phyloP scores from a whole-genome alignment of 257 asterid species.

The Perilla frutescens region DNA sequence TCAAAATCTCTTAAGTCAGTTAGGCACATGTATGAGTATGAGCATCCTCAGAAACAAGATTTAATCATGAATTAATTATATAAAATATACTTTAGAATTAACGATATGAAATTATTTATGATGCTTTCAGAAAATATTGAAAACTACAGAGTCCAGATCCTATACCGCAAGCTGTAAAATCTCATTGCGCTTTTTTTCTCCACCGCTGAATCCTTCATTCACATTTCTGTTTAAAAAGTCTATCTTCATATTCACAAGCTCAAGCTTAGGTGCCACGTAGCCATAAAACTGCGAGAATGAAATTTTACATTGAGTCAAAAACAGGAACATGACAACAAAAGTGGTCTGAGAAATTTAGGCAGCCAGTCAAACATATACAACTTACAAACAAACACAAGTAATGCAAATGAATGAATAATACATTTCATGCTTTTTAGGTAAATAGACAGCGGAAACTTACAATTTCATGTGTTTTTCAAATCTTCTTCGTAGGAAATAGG shows the following conservation, averaged over 20 bases:
- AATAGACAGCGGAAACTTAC: slow-evolving; percentile 6
- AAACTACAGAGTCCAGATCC: slow-evolving; percentile 15
- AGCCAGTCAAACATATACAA: slow-evolving; percentile 15
- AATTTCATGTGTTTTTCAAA: background rate
- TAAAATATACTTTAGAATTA: slow-evolving; percentile 7
- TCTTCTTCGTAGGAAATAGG: background rate
- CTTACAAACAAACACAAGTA: slow-evolving; percentile 9
- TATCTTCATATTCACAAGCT: slow-evolving; percentile 84
- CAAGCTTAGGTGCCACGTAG: slow-evolving; percentile 85
- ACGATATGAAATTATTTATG: slow-evolving; percentile 13
- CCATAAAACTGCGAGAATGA: slow-evolving; percentile 79
- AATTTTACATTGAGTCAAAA: slow-evolving; percentile 25
- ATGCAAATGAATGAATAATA: background rate
- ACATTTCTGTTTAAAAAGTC: slow-evolving; percentile 93
- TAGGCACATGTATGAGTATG: background rate
- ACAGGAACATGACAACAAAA: background rate
- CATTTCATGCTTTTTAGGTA: slow-evolving; percentile 1
- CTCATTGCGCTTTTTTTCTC: slow-evolving; percentile 99
- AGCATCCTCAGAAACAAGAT: background rate
- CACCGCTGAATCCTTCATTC: slow-evolving; percentile 99
- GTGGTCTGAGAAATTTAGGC: slow-evolving; percentile 9
- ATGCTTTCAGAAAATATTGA: slow-evolving; percentile 21
- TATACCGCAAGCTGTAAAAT: slow-evolving; percentile 94
- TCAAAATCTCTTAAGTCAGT: background rate
- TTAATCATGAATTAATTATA: slow-evolving; percentile 1